Base-by-base conservation (phyloP, 352 stramenopile species). In the Thraustotheca clavata region DNA sequence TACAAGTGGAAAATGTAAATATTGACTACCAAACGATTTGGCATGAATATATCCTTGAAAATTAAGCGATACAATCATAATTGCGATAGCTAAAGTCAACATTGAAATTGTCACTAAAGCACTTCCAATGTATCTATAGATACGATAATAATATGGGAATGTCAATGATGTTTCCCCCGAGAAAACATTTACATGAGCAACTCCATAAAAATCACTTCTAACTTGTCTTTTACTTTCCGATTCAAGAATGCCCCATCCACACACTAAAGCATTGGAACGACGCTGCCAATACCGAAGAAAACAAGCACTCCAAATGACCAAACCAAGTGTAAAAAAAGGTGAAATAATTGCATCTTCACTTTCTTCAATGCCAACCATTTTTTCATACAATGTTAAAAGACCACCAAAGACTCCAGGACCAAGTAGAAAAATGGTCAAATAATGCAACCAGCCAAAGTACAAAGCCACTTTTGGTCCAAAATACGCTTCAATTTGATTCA, bases 41-140 rank as follows among this genome's bases (percentile, higher is more conserved):
- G 61, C 67, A 22, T 67, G 72, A 46, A 87, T 76, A 41, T 84
- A 87, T 20, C 78, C 80, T 70, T 90, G 80, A 49, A 88, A 40
- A 67, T 90, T 90, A 41, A 90, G 71, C 22, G 67, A 79, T 14
- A 86, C 63, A 52, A 87, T 74, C 78, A 88, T 88, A 7, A 87
- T 46, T 18, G 63, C 49, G 59, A 80, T 73, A 31, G 80, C 75
- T 24, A 78, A 52, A 22, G 34, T 27, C 8, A 90, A 61, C 65
- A 88, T 72, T 5, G 66, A 35, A 9, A 59, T 29, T 14, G 78
- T 88, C 38, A 85, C 61, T 24, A 77, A 1, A 39, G 69, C 62
- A 66, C 68, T 77, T 14, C 73, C 35, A 35, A 73, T 34, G 68
- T 80, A 86, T 50, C 78, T 80, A 6, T 81, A 43, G 27, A 68